phyloP scores from a whole-genome alignment of 768 basidiomycete species.

The Punctularia strigosozonata region DNA sequence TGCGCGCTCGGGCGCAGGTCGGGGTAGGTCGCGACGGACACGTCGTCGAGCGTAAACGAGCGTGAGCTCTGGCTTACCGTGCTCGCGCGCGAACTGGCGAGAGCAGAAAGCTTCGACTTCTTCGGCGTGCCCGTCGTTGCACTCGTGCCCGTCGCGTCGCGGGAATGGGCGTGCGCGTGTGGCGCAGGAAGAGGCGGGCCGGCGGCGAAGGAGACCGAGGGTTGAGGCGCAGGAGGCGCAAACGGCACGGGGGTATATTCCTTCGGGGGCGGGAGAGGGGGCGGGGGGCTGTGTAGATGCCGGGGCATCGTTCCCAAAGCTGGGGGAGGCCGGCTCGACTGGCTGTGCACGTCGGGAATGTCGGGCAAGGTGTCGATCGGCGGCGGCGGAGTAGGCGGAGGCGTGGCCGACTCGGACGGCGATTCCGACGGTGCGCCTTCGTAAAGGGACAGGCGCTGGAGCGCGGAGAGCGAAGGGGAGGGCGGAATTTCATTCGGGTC shows the following conservation, averaged over 20 bases:
- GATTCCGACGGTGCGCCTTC: conserved; percentile 45
- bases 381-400: conserved; percentile 23
- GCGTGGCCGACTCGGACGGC: conserved; percentile 29
- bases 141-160: too few species aligned
- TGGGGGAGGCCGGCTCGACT: conserved; percentile 21
- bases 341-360: conserved; percentile 40
- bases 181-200: too few species aligned
- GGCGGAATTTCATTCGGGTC: conserved; percentile 52
- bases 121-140: conserved; percentile 4
- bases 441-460: conserved; percentile 45
- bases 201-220: too few species aligned
- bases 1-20: conserved; percentile 54
- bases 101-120: conserved; percentile 41
- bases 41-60: conserved; percentile 32
- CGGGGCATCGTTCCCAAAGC: neutral
- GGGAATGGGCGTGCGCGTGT: too few species aligned
- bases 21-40: conserved; percentile 65
- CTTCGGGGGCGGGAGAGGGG: conserved; percentile 19
- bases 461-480: conserved; percentile 58
- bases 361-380: conserved; percentile 42
- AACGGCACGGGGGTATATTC: conserved; percentile 6
- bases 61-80: conserved; percentile 20
- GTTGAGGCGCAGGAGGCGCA: neutral
- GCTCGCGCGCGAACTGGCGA: conserved; percentile 56
- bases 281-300: conserved; percentile 9